Percentiles rank a stretch among this genome's conserved stretches.
These are phyloP conservation scores for Cyberlindnera bimundalis DNA, from an alignment of 805 yeast species.

Conservation along the genomic window DNA sequence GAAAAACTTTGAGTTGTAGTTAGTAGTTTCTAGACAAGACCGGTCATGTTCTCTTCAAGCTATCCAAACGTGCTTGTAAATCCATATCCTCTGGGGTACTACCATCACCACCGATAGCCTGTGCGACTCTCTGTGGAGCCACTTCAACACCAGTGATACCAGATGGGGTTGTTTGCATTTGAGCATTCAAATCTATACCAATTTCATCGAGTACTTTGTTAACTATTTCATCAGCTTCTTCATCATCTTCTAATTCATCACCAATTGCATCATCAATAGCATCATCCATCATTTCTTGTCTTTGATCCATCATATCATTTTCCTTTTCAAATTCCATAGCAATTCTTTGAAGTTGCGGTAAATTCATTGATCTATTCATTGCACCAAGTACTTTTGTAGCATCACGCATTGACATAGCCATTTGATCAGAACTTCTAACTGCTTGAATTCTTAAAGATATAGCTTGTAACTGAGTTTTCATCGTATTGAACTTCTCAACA, in stretches of 20 bases:
- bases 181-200: conserved; percentile 73
- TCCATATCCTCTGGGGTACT: conserved; percentile 64
- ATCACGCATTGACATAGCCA: conserved; percentile 92
- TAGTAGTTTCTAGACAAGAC: background rate
- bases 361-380: conserved; percentile 86
- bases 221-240: conserved; percentile 88
- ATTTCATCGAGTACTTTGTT: conserved; percentile 92
- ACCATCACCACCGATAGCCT: conserved; percentile 48
- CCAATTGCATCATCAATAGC: conserved; percentile 97
- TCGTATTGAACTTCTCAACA: conserved; percentile 80
- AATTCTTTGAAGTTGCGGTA: conserved; percentile 83
- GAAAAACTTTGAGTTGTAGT: background rate
- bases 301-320: conserved; percentile 95
- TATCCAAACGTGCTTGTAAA: conserved; percentile 82
- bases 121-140: conserved; percentile 40
- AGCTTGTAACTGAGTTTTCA: conserved; percentile 96
- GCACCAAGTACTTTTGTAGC: conserved; percentile 83
- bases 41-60: conserved; percentile 54
- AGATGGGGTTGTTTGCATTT: conserved; percentile 45
- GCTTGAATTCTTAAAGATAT: conserved; percentile 87
- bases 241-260: conserved; percentile 82
- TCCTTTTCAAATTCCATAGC: conserved; percentile 95
- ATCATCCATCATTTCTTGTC: conserved; percentile 98
- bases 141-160: conserved; percentile 27
- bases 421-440: conserved; percentile 89